phyloP scores from a whole-genome alignment of 495 filamentous ascomycete species.

The Oleoguttula mirabilis region DNA sequence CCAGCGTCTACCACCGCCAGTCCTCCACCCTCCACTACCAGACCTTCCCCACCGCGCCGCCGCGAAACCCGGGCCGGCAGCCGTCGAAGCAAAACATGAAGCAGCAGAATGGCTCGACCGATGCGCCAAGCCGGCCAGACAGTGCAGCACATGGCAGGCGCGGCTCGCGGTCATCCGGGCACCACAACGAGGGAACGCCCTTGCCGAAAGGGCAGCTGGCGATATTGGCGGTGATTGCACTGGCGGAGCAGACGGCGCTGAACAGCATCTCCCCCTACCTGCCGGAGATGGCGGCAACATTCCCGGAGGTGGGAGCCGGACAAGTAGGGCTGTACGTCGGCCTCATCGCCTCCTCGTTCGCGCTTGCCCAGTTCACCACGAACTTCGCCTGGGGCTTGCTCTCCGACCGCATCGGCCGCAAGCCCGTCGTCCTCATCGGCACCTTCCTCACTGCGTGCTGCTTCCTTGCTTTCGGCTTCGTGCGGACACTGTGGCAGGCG shows the following conservation, averaged over 20 bases:
- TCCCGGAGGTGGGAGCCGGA: slow-evolving; percentile 59
- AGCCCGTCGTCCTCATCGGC: slow-evolving; percentile 81
- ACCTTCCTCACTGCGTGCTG: slow-evolving; percentile 68
- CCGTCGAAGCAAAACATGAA: slow-evolving; percentile 3
- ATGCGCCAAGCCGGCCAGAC: too few species aligned
- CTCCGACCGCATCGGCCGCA: slow-evolving; percentile 79
- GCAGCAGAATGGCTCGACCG: too few species aligned
- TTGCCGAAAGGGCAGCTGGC: slow-evolving; percentile 72
- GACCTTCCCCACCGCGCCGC: slow-evolving; percentile 85
- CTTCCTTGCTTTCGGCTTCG: slow-evolving; percentile 82
- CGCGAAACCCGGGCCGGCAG: slow-evolving; percentile 60
- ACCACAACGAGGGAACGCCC: slow-evolving; percentile 42
- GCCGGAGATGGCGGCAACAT: slow-evolving; percentile 77
- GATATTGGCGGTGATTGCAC: slow-evolving; percentile 74
- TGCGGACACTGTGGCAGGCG: slow-evolving; percentile 67
- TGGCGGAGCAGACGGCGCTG: slow-evolving; percentile 89
- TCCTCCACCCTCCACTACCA: slow-evolving; percentile 78
- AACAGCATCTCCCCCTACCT: slow-evolving; percentile 96
- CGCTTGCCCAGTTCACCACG: slow-evolving; percentile 78
- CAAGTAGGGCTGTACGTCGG: slow-evolving; percentile 84
- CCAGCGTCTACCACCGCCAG: slow-evolving; percentile 34
- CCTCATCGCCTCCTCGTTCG: slow-evolving; percentile 77
- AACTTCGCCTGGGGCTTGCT: slow-evolving; percentile 93
- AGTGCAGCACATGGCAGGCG: slow-evolving; percentile 10
- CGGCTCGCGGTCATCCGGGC: slow-evolving; percentile 11